These are phyloP conservation scores for Sphagnum contortum DNA, from an alignment of 225 moss, liverwort and hornwort genomes.

Conservation along the genomic window DNA sequence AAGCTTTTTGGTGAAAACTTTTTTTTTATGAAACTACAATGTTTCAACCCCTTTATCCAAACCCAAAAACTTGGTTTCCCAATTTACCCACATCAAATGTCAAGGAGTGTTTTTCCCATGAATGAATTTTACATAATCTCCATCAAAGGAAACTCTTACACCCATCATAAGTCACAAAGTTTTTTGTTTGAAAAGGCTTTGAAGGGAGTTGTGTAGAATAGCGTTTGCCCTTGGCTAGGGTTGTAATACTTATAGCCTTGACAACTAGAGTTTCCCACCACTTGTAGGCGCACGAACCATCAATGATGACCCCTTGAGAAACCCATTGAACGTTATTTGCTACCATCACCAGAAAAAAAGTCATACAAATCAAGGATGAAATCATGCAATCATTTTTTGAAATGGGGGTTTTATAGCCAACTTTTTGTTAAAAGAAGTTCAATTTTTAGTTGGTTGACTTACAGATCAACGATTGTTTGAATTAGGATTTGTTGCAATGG, in stretches of 20 bases:
- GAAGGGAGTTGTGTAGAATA: conserved; percentile 92
- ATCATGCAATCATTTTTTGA: neutral
- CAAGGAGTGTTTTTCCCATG: no score
- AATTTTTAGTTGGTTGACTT: neutral
- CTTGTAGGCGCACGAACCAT: conserved; percentile 95
- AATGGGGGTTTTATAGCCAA: neutral
- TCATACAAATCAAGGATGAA: neutral
- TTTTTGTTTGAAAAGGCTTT: conserved; percentile 98
- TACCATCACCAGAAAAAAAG: conserved; percentile 11
- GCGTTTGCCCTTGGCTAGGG: conserved; percentile 58
- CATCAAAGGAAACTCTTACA: no score
- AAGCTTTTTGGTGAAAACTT: no score
- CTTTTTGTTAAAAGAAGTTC: neutral
- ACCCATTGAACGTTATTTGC: conserved; percentile 71
- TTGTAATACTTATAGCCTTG: conserved; percentile 79
- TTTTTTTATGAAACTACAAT: no score
- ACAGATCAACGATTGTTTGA: no score
- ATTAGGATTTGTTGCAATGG: neutral
- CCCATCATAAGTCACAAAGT: conserved; percentile 72
- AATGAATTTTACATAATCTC: neutral
- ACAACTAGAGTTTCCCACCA: conserved; percentile 88
- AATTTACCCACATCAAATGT: no score
- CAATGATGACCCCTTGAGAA: conserved; percentile 66
- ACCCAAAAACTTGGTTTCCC: no score
- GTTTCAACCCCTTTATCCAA: no score